A percentile compares a stretch with the other conserved stretches of the same genome.
Evolutionary conservation across 2,329 filamentous ascomycete genomes (phyloP).

Genomic region (Monosporascus sp.): DNA sequence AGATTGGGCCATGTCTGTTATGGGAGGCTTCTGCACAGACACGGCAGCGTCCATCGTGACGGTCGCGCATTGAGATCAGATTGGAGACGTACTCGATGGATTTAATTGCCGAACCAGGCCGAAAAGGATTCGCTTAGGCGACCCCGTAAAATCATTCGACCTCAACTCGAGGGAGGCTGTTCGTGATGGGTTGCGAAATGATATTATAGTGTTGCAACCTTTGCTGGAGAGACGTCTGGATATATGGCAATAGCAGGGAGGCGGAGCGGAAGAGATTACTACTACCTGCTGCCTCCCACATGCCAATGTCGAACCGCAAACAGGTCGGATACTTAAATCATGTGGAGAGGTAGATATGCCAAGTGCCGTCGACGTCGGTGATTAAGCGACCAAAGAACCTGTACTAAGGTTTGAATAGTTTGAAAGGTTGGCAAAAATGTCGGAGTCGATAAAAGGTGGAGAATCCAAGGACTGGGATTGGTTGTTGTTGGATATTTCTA

Average conservation of each 20-base stretch:
- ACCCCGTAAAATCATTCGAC: not conserved
- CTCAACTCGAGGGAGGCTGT: not conserved
- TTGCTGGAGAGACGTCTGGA: too few relatives aligned
- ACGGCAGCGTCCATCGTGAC: slow-evolving; percentile 4
- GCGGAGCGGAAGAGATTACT: too few relatives aligned
- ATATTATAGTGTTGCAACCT: not conserved
- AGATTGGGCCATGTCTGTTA: slow-evolving; percentile 9
- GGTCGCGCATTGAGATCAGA: not conserved
- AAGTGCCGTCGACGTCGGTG: too few relatives aligned
- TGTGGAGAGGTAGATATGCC: not conserved
- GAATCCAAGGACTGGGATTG: not conserved
- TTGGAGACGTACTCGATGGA: too few relatives aligned
- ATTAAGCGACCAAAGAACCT: too few relatives aligned
- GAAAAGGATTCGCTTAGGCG: not conserved
- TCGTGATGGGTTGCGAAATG: not conserved
- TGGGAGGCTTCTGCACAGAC: slow-evolving; percentile 14
- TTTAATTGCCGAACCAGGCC: too few relatives aligned
- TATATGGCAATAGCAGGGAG: too few relatives aligned
- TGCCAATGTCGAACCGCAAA: too few relatives aligned
- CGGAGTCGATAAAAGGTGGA: not conserved
- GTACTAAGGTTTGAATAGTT: too few relatives aligned
- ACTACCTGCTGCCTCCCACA: too few relatives aligned
- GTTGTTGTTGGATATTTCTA: not conserved
- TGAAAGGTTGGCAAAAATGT: not conserved
- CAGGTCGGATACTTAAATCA: too few relatives aligned